Evolutionary conservation across 106 monocot species (phyloP), one percentile per base, ranked within the genome.

Genomic region (Amphibolis antarctica): DNA sequence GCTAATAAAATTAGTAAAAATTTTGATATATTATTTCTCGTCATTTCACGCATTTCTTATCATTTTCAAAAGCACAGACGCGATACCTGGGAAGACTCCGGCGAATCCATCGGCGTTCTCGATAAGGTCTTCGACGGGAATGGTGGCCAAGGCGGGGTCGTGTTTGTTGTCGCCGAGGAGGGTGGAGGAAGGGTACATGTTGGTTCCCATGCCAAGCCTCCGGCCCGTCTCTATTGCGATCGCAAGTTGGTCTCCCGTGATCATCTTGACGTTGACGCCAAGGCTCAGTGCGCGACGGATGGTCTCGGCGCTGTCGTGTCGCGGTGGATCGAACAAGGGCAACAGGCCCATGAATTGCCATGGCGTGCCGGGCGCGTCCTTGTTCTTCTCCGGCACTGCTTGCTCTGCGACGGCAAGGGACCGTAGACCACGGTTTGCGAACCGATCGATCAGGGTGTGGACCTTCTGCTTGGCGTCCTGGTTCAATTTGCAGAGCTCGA

Each of bases 391-490:
- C 0, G 86, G 86, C 13, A 86, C 68, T 20, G 54, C 67, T 59
- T 86, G 86, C 64, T 51, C 56, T 0, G 82, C 82, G 10, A 82
- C 86, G 15, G 48, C 86, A 14, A 86, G 58, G 0, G 86, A 73
- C 2, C 86, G 76, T 28, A 86, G 79, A 19, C 82, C 86, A 18
- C 82, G 71, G 10, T 86, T 74, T 11, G 86, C 86, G 52, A 73
- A 86, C 44, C 67, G 77, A 55, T 71, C 74, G 60, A 86, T 86
- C 28, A 77, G 67, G 14, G 36, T 30, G 67, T 86, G 79, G 48
- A 79, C 82, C 48, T 64, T 71, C 28, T 42, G 76, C 70, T 23
- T 77, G 9, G 14, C 51, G 14, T 82, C 77, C 9, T 64, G 66
- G 9, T 45, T 59, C 30, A 76, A 12, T 70, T 72, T 76, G 79